Percentiles rank a stretch among this genome's conserved stretches.
phyloP scores from a whole-genome alignment of 495 filamentous ascomycete species.

The Aspergillus olivimuriae region DNA sequence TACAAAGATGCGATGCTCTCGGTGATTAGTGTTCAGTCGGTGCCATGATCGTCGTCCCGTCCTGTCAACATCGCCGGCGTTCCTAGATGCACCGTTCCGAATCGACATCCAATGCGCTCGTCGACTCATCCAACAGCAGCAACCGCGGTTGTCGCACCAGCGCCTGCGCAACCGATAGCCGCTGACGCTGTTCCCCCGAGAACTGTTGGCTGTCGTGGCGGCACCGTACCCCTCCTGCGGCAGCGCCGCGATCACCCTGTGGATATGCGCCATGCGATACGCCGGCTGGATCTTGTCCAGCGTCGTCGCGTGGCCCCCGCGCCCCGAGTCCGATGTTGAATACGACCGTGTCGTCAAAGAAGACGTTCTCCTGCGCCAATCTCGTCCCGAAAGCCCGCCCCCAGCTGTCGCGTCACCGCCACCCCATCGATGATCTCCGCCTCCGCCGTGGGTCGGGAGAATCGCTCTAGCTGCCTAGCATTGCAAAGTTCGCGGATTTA shows the following conservation, averaged over 20 bases:
- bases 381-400: constrained; percentile 39
- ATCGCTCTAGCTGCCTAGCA: constrained; percentile 55
- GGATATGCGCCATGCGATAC: constrained; percentile 51
- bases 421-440: constrained; percentile 33
- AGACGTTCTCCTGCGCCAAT: constrained; percentile 48
- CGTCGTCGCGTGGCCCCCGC: constrained; percentile 33
- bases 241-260: constrained; percentile 48
- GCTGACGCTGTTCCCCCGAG: constrained; percentile 70
- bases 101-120: constrained; percentile 62
- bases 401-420: constrained; percentile 29
- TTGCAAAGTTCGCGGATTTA: constrained; percentile 53
- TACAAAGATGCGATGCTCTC: constrained; percentile 68
- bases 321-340: constrained; percentile 51
- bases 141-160: constrained; percentile 61
- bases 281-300: constrained; percentile 49
- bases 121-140: constrained; percentile 72
- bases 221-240: constrained; percentile 59
- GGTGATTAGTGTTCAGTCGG: constrained; percentile 65
- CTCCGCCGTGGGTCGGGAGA: constrained; percentile 43
- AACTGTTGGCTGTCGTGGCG: constrained; percentile 56
- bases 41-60: constrained; percentile 76
- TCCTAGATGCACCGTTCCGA: constrained; percentile 62
- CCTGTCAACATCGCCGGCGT: constrained; percentile 57
- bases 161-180: constrained; percentile 68
- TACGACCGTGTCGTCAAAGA: constrained; percentile 46